phyloP scores from a whole-genome alignment of 352 stramenopile genomes.

The Globisporangium perplexum region DNA sequence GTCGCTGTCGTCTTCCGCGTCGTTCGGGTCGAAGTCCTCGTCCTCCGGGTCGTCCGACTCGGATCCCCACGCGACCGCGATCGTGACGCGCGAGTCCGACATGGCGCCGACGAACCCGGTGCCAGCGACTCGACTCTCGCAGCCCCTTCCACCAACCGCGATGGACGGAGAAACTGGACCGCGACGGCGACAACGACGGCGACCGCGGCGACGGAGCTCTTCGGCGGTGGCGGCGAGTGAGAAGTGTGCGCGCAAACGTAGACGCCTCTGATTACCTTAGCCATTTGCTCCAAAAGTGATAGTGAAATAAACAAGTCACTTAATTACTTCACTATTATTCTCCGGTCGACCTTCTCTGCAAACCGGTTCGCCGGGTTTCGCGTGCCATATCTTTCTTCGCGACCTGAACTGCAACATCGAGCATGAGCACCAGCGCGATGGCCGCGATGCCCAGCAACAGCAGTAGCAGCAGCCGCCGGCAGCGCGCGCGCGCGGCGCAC shows the following conservation, averaged over 20 bases:
- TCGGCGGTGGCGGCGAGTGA: not conserved
- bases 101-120: constrained; percentile 4
- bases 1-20: constrained; percentile 8
- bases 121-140: not conserved
- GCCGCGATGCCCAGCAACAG: not conserved
- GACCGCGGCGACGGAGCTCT: not conserved
- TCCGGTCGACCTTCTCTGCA: no score
- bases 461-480: not conserved
- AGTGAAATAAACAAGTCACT: not conserved
- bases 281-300: no score
- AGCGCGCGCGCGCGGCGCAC: constrained; percentile 23
- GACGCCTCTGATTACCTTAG: not conserved
- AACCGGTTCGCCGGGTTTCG: not conserved
- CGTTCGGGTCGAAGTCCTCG: constrained; percentile 14
- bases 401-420: not conserved
- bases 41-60: constrained; percentile 12
- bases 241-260: not conserved
- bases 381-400: no score
- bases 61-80: constrained; percentile 10
- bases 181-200: not conserved
- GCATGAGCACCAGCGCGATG: not conserved
- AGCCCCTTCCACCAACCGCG: not conserved
- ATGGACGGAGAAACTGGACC: no score
- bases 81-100: constrained; percentile 6
- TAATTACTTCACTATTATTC: not conserved